Evolutionary conservation across 345 rosid species (phyloP), one percentile per base, ranked within the genome.

Genomic region (Eucalyptus coolabah): DNA sequence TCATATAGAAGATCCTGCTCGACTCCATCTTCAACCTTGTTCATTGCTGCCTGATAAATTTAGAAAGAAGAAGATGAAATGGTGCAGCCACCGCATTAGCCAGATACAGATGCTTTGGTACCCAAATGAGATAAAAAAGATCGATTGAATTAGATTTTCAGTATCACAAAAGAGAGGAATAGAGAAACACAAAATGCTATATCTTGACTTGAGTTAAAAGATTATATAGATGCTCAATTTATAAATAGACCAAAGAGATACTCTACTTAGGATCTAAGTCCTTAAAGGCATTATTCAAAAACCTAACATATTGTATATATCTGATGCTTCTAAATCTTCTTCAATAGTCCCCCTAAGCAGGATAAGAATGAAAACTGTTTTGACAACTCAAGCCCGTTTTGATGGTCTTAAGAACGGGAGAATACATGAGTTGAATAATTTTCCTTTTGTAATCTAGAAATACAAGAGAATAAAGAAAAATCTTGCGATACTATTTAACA

Each of bases 41-140:
- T 94, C 98, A 98, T 96, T 88, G 99, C 98, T 86, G 99, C 99
- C 99, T 98, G 93, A 88, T 90, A 88, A 44, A 50, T 65, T 50
- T 67, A 32, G 80, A 67, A 67, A 67, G 80, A 67, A n/a, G 40
- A 67, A 32, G 24, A 32, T 67, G 80, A 67, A 67, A 67, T 67
- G 80, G 80, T 17, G 80, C 80, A 67, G 42, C 80, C 80, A 67
- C 42, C 3, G 7, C 80, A 17, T 67, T 32, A 32, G 80, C 80
- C 37, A 67, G 10, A 67, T 67, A 67, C 23, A 67, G 80, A 67
- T 67, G 23, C 42, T 67, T 67, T 32, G 37, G 80, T 67, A 17
- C 42, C 32, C 80, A 67, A 32, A 32, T 21, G 3, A 37, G 42
- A 67, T 67, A 10, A 67, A 67, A 67, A 17, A 67, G 80, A 67